Base-by-base conservation (phyloP, 495 filamentous ascomycete genomes). In the Xylaria sp. region DNA sequence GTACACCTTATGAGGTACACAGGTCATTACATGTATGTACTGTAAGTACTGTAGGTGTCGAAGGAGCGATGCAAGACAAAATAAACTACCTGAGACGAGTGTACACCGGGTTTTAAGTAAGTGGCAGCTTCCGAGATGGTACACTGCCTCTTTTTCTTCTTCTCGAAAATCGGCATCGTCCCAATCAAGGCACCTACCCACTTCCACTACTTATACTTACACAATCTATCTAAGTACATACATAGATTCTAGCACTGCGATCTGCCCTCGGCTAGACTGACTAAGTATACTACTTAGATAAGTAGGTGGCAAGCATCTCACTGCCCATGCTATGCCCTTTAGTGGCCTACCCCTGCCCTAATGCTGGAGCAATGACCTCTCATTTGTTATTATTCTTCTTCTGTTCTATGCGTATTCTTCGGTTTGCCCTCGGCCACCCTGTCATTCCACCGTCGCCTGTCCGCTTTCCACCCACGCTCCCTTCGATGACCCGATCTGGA, bases 41-140 rank as follows among this genome's bases (percentile, higher is more conserved):
- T 11, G 43, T 46, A 46, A 19, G 15, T 48, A 17, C 11, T n/a
- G n/a, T n/a, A n/a, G n/a, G n/a, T n/a, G n/a, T n/a, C n/a, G n/a
- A 48, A n/a, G 44, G 17, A 15, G 44, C 5, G 50, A 55, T 55
- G 55, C 55, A 21, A 59, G 55, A 59, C 57, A 59, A 37, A 37
- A 59, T 59, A 59, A 37, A 37, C 31, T 59, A 59, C n/a, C n/a
- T n/a, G n/a, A 19, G 19, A 33, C 33, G 1, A 55, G 48, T n/a
- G 48, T 52, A 26, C n/a, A 50, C 46, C 46, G 19, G 46, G 46
- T 24, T 50, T 50, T 24, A 37, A 7, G n/a, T n/a, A n/a, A 29
- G 50, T 26, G 8, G 21, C 14, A 52, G 21, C 21, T 52, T 5
- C n/a, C n/a, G n/a, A n/a, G n/a, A n/a, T n/a, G n/a, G n/a, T 8